Percentiles rank a stretch among this genome's conserved stretches.
These are phyloP conservation scores for Macrophomina phaseolina DNA, from an alignment of 2,329 filamentous ascomycete species.

Conservation along the genomic window DNA sequence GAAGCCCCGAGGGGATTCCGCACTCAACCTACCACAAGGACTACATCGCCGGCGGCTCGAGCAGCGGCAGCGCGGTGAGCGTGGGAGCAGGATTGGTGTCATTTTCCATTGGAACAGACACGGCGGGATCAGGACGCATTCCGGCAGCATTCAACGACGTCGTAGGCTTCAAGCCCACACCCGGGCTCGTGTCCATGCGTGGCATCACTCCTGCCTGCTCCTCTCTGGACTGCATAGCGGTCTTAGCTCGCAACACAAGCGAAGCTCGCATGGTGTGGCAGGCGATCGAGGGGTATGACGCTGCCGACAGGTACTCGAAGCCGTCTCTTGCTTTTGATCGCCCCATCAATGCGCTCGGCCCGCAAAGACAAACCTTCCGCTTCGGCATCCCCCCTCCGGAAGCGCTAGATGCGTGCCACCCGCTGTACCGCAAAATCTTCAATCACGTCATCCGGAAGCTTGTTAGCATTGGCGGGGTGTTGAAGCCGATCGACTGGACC, in stretches of 20 bases:
- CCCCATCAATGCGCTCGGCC: constrained; percentile 42
- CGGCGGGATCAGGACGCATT: constrained; percentile 60
- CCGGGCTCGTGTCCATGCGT: constrained; percentile 61
- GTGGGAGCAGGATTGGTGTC: constrained; percentile 60
- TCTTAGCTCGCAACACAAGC: constrained; percentile 56
- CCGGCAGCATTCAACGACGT: constrained; percentile 42
- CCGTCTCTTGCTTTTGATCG: constrained; percentile 41
- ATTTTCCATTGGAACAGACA: constrained; percentile 64
- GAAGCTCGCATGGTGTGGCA: constrained; percentile 59
- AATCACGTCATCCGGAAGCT: constrained; percentile 38
- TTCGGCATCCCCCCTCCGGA: constrained; percentile 56
- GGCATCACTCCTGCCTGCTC: constrained; percentile 63
- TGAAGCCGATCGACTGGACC: constrained; percentile 41
- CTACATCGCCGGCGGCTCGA: constrained; percentile 64
- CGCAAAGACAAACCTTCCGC: constrained; percentile 49
- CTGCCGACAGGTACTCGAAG: constrained; percentile 60
- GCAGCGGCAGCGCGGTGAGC: constrained; percentile 61
- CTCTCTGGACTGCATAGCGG: constrained; percentile 63
- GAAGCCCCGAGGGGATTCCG: constrained; percentile 63
- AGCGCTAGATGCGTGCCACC: constrained; percentile 51
- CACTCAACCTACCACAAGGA: constrained; percentile 57
- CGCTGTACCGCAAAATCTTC: constrained; percentile 45
- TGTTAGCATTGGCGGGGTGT: constrained; percentile 37
- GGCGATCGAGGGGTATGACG: constrained; percentile 53
- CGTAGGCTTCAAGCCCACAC: constrained; percentile 34